Conservation (phyloP, 2,329 filamentous ascomycete species). For the Biscogniauxia marginata region DNA sequence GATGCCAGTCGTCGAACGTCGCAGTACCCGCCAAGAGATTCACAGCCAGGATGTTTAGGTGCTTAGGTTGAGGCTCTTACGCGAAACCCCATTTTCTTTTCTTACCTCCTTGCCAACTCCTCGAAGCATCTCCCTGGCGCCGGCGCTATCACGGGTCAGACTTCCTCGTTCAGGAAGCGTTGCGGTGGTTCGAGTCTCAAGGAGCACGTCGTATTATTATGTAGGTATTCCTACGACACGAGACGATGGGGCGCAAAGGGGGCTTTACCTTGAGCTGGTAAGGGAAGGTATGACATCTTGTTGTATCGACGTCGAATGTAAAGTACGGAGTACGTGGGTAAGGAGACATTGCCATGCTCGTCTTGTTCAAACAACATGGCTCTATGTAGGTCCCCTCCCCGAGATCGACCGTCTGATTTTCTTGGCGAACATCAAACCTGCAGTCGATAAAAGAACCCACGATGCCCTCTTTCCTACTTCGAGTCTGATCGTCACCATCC, state of each 20-base stretch:
- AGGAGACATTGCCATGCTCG: background rate
- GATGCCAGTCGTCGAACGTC: background rate
- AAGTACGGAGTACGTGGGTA: background rate
- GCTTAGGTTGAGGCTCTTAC: background rate
- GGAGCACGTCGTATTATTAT: background rate
- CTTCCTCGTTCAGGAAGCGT: background rate
- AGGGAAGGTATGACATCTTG: background rate
- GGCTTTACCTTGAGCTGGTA: too few relatives aligned
- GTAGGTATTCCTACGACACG: background rate
- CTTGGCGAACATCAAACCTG: background rate
- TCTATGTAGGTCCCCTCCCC: too few relatives aligned
- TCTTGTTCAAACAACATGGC: background rate
- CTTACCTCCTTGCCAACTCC: background rate
- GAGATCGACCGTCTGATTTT: background rate
- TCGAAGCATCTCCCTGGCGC: background rate
- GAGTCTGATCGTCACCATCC: background rate
- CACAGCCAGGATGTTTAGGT: background rate
- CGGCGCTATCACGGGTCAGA: background rate
- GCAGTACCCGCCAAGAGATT: constrained; percentile 12
- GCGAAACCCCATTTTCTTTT: background rate
- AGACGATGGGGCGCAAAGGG: background rate
- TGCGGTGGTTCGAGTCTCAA: background rate
- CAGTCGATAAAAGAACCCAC: background rate
- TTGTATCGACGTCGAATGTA: background rate
- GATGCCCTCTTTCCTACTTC: background rate